A percentile compares a stretch with the other conserved stretches of the same genome.
Evolutionary conservation across 2,329 filamentous ascomycete species (phyloP).

Genomic region (Penicillium concentricum): DNA sequence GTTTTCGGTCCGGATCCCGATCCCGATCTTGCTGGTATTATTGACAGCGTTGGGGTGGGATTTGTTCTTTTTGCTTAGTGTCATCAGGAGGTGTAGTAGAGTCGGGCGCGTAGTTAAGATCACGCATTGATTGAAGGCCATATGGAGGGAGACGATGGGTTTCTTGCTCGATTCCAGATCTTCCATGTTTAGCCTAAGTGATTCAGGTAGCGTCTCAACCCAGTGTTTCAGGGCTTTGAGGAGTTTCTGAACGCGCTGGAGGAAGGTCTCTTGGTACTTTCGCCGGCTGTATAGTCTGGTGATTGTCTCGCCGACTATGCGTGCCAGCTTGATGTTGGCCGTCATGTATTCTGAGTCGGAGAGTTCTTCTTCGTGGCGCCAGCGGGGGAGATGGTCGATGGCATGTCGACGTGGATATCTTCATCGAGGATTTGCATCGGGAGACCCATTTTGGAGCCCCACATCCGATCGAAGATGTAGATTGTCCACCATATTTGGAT

Average conservation of each 20-base stretch:
- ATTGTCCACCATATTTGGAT: constrained; percentile 42
- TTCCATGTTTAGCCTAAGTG: constrained; percentile 34
- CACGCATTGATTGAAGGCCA: constrained; percentile 43
- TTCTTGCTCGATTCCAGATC: constrained; percentile 35
- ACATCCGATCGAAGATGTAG: constrained; percentile 47
- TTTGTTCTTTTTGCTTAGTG: constrained; percentile 24
- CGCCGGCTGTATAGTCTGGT: constrained; percentile 36
- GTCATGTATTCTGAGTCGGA: constrained; percentile 38
- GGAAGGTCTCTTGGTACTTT: constrained; percentile 39
- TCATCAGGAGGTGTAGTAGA: constrained; percentile 40
- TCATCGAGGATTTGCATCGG: constrained; percentile 51
- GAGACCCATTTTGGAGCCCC: constrained; percentile 51
- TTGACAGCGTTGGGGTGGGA: background rate
- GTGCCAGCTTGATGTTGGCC: constrained; percentile 39
- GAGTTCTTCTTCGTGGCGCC: constrained; percentile 38
- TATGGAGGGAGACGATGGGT: constrained; percentile 35
- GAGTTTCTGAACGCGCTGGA: constrained; percentile 42
- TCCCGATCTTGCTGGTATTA: background rate
- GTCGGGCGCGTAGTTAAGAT: constrained; percentile 42
- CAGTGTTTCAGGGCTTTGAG: constrained; percentile 40
- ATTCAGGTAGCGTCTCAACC: constrained; percentile 38
- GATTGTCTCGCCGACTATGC: constrained; percentile 39
- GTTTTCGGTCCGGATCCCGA: background rate
- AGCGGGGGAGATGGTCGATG: constrained; percentile 31
- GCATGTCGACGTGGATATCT: constrained; percentile 46